Conservation (phyloP, 1,284 basidiomycete species). For the Ganoderma lingzhi region DNA sequence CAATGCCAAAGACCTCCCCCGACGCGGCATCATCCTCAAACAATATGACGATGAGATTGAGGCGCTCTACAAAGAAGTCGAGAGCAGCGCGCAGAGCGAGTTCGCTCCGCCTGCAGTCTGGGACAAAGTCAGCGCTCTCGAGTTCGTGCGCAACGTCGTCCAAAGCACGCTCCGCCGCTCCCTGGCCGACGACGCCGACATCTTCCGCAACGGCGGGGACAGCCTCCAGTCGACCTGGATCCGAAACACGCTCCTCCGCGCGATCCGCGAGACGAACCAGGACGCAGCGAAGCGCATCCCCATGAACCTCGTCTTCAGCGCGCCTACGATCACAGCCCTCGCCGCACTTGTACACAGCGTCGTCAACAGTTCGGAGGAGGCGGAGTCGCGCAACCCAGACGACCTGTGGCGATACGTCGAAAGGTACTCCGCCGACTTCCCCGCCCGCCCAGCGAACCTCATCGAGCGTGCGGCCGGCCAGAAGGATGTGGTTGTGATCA, state of each 20-base stretch:
- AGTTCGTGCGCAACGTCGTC: slow-evolving; percentile 42
- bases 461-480: slow-evolving; percentile 1
- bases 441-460: slow-evolving; percentile 20
- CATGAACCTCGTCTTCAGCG: slow-evolving; percentile 45
- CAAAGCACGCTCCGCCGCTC: slow-evolving; percentile 35
- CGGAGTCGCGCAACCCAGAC: slow-evolving; percentile 18
- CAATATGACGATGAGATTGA: slow-evolving; percentile 47
- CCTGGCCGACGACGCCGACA: slow-evolving; percentile 44
- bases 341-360: slow-evolving; percentile 22
- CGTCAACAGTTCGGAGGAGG: not conserved
- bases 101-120: slow-evolving; percentile 41
- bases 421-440: slow-evolving; percentile 31
- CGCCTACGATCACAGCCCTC: slow-evolving; percentile 45
- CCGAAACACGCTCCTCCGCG: slow-evolving; percentile 47
- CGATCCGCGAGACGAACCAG: slow-evolving; percentile 39
- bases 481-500: slow-evolving; percentile 37
- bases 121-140: slow-evolving; percentile 33
- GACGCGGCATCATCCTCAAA: slow-evolving; percentile 43
- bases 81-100: slow-evolving; percentile 39
- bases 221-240: slow-evolving; percentile 52
- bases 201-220: slow-evolving; percentile 52
- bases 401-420: slow-evolving; percentile 24
- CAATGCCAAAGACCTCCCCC: slow-evolving; percentile 46
- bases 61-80: slow-evolving; percentile 43
- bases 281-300: slow-evolving; percentile 37